Conservation (phyloP, 2,329 filamentous ascomycete genomes). For the Microcera coccophila region DNA sequence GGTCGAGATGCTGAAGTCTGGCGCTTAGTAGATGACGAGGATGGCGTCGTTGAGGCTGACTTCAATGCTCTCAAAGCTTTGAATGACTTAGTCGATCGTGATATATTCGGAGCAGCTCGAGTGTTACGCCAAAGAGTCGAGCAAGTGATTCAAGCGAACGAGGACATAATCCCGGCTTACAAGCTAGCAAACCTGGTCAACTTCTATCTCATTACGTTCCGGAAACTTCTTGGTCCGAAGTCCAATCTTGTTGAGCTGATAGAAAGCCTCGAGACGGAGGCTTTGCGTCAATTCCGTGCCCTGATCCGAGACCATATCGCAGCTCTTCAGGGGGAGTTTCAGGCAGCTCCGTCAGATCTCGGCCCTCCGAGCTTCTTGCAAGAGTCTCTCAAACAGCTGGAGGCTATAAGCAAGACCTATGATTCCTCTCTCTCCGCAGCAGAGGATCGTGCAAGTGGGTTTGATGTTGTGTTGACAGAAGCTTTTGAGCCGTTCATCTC, state of each 20-base stretch:
- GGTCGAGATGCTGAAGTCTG: constrained; percentile 81
- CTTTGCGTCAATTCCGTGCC: constrained; percentile 75
- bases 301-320: constrained; percentile 78
- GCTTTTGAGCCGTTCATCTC: constrained; percentile 82
- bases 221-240: constrained; percentile 67
- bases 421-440: constrained; percentile 70
- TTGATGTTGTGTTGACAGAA: constrained; percentile 70
- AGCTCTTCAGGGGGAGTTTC: constrained; percentile 67
- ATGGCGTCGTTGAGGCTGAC: constrained; percentile 47
- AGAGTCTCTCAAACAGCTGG: constrained; percentile 74
- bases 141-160: constrained; percentile 87
- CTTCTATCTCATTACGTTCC: constrained; percentile 86
- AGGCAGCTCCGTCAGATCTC: constrained; percentile 67
- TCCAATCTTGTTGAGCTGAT: constrained; percentile 69
- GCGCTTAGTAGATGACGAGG: constrained; percentile 61
- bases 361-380: constrained; percentile 75
- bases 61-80: constrained; percentile 82
- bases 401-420: constrained; percentile 77
- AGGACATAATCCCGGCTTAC: constrained; percentile 84
- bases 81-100: constrained; percentile 80
- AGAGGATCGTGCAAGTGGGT: constrained; percentile 60
- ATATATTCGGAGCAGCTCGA: constrained; percentile 74
- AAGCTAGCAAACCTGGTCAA: constrained; percentile 83
- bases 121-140: constrained; percentile 87
- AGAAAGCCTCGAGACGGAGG: constrained; percentile 65